These are phyloP conservation scores for Cercospora citrullina DNA, from an alignment of 2,329 filamentous ascomycete genomes.

Conservation along the genomic window DNA sequence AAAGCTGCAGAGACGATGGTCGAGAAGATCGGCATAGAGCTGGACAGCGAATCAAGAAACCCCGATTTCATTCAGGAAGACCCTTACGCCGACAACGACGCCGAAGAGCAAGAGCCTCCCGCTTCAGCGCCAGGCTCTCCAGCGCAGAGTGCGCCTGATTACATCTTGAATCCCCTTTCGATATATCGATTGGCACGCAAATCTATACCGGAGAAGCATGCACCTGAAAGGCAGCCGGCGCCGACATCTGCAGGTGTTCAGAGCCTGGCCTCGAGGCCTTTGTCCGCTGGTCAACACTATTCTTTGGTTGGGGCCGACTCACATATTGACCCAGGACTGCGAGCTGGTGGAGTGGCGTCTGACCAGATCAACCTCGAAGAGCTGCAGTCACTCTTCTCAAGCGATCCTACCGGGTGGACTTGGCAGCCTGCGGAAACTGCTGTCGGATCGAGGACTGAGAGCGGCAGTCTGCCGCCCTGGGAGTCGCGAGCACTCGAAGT, in stretches of 20 bases:
- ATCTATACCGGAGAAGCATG: constrained; percentile 31
- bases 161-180: constrained; percentile 29
- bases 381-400: constrained; percentile 29
- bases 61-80: constrained; percentile 29
- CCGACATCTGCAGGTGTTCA: neutral
- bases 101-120: constrained; percentile 18
- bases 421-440: constrained; percentile 33
- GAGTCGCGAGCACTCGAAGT: constrained; percentile 28
- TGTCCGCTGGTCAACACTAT: constrained; percentile 13
- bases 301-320: constrained; percentile 17
- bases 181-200: constrained; percentile 31
- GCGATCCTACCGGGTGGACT: constrained; percentile 31
- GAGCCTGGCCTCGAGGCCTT: neutral
- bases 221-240: constrained; percentile 25
- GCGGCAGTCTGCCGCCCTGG: constrained; percentile 29
- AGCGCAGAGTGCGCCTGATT: constrained; percentile 30
- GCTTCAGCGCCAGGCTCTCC: constrained; percentile 27
- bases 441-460: constrained; percentile 27
- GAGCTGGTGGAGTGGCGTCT: neutral
- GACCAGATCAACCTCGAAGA: constrained; percentile 31
- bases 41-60: constrained; percentile 21
- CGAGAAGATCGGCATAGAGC: constrained; percentile 28
- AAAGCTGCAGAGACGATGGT: constrained; percentile 30
- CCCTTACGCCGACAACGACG: constrained; percentile 27
- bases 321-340: constrained; percentile 20